Conservation (phyloP, 176 grass and related monocot genomes). For the Aegilops speltoides region DNA sequence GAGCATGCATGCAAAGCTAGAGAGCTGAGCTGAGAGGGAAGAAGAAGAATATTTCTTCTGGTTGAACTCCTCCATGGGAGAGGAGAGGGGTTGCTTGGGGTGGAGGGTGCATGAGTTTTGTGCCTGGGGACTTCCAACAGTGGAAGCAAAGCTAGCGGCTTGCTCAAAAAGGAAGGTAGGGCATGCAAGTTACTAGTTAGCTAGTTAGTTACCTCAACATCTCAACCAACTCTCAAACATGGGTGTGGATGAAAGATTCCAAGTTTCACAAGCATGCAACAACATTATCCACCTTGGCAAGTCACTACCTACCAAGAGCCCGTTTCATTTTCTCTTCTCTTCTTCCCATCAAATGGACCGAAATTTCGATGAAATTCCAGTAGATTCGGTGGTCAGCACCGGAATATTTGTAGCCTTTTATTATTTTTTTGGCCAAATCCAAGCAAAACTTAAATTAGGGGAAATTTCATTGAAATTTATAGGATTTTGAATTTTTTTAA, state of each 20-base stretch:
- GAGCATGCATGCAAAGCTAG: background rate
- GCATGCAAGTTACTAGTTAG: background rate
- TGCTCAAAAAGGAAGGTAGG: background rate
- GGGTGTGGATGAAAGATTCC: background rate
- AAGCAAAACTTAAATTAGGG: too few relatives aligned
- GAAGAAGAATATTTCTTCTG: background rate
- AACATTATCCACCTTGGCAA: background rate
- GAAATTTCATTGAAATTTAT: too few relatives aligned
- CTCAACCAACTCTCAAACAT: background rate
- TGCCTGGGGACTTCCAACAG: slow-evolving; percentile 1
- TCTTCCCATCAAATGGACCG: background rate
- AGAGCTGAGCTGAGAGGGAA: background rate
- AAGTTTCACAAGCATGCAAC: background rate
- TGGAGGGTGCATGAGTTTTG: background rate
- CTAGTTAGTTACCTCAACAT: background rate
- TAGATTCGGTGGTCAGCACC: too few relatives aligned
- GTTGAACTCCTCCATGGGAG: background rate
- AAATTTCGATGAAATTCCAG: too few relatives aligned
- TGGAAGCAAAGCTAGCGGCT: background rate
- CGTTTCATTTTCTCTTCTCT: background rate
- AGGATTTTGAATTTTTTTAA: too few relatives aligned
- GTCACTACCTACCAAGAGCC: background rate
- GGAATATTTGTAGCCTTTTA: too few relatives aligned
- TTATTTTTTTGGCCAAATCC: too few relatives aligned
- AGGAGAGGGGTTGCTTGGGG: background rate